Base-by-base conservation (phyloP, 2,329 filamentous ascomycete species). In the Grosmannia penicillata region DNA sequence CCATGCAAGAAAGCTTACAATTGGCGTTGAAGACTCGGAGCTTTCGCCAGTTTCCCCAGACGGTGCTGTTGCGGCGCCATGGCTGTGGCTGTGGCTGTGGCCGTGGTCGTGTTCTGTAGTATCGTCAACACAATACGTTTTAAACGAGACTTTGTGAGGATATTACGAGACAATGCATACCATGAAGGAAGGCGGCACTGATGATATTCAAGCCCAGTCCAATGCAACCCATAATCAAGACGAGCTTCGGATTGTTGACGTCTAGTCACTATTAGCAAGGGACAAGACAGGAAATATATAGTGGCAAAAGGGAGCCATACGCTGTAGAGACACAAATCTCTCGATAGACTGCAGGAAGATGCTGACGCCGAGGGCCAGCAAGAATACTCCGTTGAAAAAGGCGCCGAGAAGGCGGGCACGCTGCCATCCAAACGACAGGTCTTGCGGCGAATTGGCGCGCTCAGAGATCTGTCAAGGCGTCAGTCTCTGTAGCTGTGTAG, bases 321-420 rank as follows among this genome's bases (percentile, higher is more conserved):
- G 56, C 43, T 71, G 54, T 4, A 78, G 51, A 4, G 66, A 59
- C 17, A 78, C 62, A 49, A 83, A 83, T 26, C 80, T 64, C 55
- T 86, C 78, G 36, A 86, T 66, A 0, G 80, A 76, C 51, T 86
- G 81, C 3, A 86, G 58, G 25, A 80, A 68, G 36, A 86, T 82
- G 53, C 78, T 83, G 26, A 85, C 56, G 1, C 78, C 78, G 3
- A 87, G 60, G 1, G 78, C 80, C 14, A 85, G 56, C 1, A 87
- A 65, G 42, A 87, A 82, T 1, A 78, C 75, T 13, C 81, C 81
- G 49, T 87, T 87, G 65, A 86, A 87, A 55, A 87, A 87, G 18
- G 79, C 78, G 6, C 81, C 81, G 0, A 87, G 62, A 1, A 85
- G 55, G n/a, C 72, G 70, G 14, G 80, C 78, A 24, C 82, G 68